These are phyloP conservation scores for Gossypium lobatum DNA, from an alignment of 441 rosid species.

Conservation along the genomic window DNA sequence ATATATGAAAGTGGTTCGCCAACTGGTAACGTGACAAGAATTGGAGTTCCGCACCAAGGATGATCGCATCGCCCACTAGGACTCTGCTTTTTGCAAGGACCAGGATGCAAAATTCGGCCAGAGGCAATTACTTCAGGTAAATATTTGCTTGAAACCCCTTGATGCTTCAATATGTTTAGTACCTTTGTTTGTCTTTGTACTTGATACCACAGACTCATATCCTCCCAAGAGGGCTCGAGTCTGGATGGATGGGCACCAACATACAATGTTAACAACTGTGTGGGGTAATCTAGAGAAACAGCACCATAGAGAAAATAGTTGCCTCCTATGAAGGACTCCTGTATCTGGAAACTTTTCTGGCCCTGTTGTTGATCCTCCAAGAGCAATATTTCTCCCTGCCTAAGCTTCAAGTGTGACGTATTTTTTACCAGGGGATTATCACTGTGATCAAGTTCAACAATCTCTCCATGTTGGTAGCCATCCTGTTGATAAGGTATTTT, in stretches of 20 bases:
- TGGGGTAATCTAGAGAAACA: slow-evolving; percentile 31
- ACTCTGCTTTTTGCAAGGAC: slow-evolving; percentile 38
- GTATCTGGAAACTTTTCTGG: slow-evolving; percentile 44
- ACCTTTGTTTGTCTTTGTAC: slow-evolving; percentile 69
- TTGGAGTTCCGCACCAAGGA: slow-evolving; percentile 61
- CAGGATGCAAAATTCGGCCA: slow-evolving; percentile 51
- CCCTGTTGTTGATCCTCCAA: slow-evolving; percentile 47
- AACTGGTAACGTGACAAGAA: slow-evolving; percentile 50
- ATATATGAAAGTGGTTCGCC: slow-evolving; percentile 47
- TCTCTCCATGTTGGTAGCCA: slow-evolving; percentile 38
- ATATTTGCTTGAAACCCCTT: slow-evolving; percentile 38
- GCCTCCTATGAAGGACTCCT: slow-evolving; percentile 41
- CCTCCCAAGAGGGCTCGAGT: slow-evolving; percentile 65
- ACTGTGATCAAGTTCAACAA: slow-evolving; percentile 35
- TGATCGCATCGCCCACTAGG: slow-evolving; percentile 52
- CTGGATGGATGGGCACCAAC: slow-evolving; percentile 62
- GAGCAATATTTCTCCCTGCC: slow-evolving; percentile 37
- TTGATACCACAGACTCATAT: slow-evolving; percentile 65
- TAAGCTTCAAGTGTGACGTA: slow-evolving; percentile 32
- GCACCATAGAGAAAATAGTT: slow-evolving; percentile 38
- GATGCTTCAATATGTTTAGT: slow-evolving; percentile 46
- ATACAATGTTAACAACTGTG: slow-evolving; percentile 34
- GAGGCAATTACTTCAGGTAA: slow-evolving; percentile 51
- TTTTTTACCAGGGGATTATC: slow-evolving; percentile 25
- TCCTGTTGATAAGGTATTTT: slow-evolving; percentile 26